phyloP scores from a whole-genome alignment of 768 basidiomycete species.

The Cystobasidiopsis lactophilus region DNA sequence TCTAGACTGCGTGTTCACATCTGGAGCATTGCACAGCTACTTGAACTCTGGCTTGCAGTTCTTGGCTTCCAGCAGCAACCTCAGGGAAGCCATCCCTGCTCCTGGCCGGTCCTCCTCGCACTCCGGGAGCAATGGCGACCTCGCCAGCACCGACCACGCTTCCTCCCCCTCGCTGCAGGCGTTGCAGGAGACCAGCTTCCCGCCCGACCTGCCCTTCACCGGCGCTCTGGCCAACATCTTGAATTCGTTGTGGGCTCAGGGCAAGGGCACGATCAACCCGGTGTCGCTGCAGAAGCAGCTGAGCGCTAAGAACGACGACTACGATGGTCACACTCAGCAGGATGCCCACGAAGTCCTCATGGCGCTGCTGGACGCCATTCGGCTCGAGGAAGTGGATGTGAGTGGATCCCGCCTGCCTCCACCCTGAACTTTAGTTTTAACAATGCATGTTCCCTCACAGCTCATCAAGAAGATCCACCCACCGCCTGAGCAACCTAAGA shows the following conservation, averaged over 20 bases:
- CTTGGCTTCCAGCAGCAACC: not conserved
- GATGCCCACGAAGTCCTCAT: constrained; percentile 78
- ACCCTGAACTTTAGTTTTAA: too few species aligned
- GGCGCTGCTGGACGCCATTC: constrained; percentile 70
- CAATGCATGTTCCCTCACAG: constrained; percentile 26
- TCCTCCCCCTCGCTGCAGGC: not conserved
- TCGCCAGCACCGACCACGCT: not conserved
- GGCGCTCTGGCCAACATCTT: constrained; percentile 5
- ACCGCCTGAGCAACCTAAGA: constrained; percentile 19
- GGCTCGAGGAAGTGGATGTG: constrained; percentile 86
- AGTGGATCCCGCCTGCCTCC: constrained; percentile 17
- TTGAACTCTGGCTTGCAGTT: constrained; percentile 9
- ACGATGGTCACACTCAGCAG: constrained; percentile 81
- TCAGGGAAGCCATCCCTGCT: constrained; percentile 5
- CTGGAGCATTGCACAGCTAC: too few species aligned
- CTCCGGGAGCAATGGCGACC: not conserved
- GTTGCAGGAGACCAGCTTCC: not conserved
- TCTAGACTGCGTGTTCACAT: too few species aligned
- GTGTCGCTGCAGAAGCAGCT: constrained; percentile 36
- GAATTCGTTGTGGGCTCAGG: constrained; percentile 5
- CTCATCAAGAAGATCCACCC: constrained; percentile 55
- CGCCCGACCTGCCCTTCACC: not conserved
- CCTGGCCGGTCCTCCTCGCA: not conserved
- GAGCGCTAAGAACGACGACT: constrained; percentile 75
- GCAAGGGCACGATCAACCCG: constrained; percentile 7